Conservation (phyloP, 78 protist genomes). For the Reticulomyxa filosa region DNA sequence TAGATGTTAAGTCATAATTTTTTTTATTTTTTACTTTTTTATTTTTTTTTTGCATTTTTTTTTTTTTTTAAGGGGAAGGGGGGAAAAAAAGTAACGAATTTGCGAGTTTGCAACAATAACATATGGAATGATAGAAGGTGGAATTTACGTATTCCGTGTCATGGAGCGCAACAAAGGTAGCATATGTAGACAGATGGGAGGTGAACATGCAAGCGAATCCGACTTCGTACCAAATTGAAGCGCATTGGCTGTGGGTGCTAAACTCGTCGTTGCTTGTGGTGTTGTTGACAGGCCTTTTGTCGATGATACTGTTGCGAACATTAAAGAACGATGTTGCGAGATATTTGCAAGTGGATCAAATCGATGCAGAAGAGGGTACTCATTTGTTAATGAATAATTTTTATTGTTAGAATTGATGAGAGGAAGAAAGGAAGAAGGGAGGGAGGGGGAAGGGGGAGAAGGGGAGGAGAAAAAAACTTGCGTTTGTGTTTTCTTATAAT, state of each 20-base stretch:
- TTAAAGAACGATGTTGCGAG: constrained; percentile 66
- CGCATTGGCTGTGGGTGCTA: constrained; percentile 85
- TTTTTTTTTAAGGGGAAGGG: too few relatives aligned
- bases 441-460: too few relatives aligned
- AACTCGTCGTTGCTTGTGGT: constrained; percentile 67
- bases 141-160: constrained; percentile 58
- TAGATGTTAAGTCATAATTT: too few relatives aligned
- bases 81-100: neutral
- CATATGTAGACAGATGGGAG: constrained; percentile 20
- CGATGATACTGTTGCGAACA: constrained; percentile 61
- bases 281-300: constrained; percentile 62
- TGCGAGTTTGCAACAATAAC: constrained; percentile 8
- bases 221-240: constrained; percentile 51
- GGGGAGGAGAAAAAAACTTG: too few relatives aligned
- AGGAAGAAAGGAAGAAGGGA: too few relatives aligned
- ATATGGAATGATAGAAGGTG: constrained; percentile 15
- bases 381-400: too few relatives aligned
- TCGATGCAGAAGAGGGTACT: too few relatives aligned
- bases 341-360: constrained; percentile 32
- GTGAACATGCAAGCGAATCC: constrained; percentile 10
- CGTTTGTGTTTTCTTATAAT: too few relatives aligned
- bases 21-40: too few relatives aligned
- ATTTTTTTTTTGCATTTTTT: too few relatives aligned
- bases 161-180: constrained; percentile 46
- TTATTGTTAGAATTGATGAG: too few relatives aligned